A percentile compares a stretch with the other conserved stretches of the same genome.
phyloP scores from a whole-genome alignment of 2,329 filamentous ascomycete genomes.

The Fusarium sp. region DNA sequence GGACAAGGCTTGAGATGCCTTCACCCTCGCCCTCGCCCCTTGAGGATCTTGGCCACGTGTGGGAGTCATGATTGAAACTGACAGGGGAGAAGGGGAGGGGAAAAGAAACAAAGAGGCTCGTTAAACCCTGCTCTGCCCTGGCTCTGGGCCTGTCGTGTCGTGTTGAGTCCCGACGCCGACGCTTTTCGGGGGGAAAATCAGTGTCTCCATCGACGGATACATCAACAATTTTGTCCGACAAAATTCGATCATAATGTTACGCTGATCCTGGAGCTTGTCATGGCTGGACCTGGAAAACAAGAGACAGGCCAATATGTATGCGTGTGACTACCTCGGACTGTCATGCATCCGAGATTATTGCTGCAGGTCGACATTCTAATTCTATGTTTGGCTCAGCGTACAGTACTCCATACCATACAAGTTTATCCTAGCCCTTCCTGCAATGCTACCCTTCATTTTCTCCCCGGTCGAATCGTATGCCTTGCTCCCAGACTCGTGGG shows the following conservation, averaged over 20 bases:
- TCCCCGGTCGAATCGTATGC: constrained; percentile 26
- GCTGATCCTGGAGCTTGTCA: constrained; percentile 35
- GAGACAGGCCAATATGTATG: constrained; percentile 31
- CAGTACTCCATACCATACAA: constrained; percentile 10
- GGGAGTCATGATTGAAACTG: constrained; percentile 32
- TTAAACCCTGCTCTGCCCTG: constrained; percentile 7
- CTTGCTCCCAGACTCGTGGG: constrained; percentile 22
- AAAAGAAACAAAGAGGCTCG: constrained; percentile 7
- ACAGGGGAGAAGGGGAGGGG: constrained; percentile 7
- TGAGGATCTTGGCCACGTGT: constrained; percentile 44
- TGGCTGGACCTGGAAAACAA: constrained; percentile 18
- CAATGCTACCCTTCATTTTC: constrained; percentile 28
- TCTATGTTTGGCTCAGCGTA: constrained; percentile 34
- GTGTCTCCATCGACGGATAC: background rate
- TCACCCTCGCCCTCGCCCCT: constrained; percentile 27
- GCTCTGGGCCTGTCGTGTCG: constrained; percentile 5
- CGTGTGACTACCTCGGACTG: constrained; percentile 47
- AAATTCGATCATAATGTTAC: constrained; percentile 33
- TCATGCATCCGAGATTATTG: constrained; percentile 49
- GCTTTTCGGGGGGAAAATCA: constrained; percentile 26
- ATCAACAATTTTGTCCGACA: constrained; percentile 5
- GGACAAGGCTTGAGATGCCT: constrained; percentile 28
- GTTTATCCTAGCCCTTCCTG: constrained; percentile 31
- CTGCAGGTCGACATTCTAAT: constrained; percentile 46
- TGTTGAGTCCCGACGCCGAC: constrained; percentile 14